A percentile compares a stretch with the other conserved stretches of the same genome.
Conservation (phyloP, 1,284 basidiomycete species). For the Trichosporon ovoides region DNA sequence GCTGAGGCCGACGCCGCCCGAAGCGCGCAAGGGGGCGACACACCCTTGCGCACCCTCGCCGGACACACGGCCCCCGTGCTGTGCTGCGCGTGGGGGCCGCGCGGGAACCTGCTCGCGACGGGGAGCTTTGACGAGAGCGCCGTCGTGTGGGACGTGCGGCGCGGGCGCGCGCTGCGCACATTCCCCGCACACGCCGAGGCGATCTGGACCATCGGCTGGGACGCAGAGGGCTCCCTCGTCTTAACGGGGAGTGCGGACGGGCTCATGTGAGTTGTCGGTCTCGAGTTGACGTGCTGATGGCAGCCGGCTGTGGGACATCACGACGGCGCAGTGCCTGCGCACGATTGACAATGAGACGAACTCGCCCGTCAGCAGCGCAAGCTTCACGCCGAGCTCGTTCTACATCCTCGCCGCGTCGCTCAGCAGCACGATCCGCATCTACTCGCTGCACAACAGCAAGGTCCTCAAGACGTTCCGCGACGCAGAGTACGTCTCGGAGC, state of each 20-base stretch:
- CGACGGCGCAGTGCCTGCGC: conserved; percentile 94
- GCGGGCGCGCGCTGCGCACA: conserved; percentile 70
- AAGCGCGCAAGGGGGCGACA: background rate
- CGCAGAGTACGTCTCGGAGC: conserved; percentile 29
- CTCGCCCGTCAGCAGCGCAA: conserved; percentile 67
- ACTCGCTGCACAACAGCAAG: conserved; percentile 87
- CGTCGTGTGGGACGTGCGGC: conserved; percentile 89
- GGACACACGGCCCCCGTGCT: conserved; percentile 94
- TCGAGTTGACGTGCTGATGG: conserved; percentile 8
- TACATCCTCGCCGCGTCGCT: conserved; percentile 84
- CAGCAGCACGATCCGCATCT: conserved; percentile 85
- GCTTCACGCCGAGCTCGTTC: conserved; percentile 85
- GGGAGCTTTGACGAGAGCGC: conserved; percentile 94
- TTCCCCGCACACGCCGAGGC: conserved; percentile 95
- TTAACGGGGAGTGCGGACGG: conserved; percentile 94
- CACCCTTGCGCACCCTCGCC: conserved; percentile 54
- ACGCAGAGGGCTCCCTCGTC: conserved; percentile 87
- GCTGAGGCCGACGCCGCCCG: background rate
- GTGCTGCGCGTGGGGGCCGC: conserved; percentile 83
- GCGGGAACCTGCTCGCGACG: conserved; percentile 80
- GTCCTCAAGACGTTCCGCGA: conserved; percentile 75
- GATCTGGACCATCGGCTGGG: conserved; percentile 88
- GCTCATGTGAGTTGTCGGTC: conserved; percentile 65
- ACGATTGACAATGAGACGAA: conserved; percentile 94
- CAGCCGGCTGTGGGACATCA: conserved; percentile 93